Evolutionary conservation across 2,329 filamentous ascomycete species (phyloP).

Genomic region (Didymella segeticola): DNA sequence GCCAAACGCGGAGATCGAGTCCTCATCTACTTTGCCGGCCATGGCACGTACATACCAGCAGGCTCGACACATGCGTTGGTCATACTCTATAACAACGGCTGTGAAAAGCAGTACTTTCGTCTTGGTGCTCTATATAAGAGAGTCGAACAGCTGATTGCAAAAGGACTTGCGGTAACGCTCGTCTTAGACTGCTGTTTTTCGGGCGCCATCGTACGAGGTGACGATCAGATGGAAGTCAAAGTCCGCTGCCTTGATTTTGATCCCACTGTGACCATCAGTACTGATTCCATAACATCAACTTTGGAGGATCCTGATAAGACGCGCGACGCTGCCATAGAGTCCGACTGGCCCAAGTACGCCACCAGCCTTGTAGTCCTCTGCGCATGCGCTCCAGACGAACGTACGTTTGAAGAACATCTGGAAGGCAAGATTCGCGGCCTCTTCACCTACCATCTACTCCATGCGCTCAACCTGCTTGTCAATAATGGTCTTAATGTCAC

Average conservation of each 20-base stretch:
- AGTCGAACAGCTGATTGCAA: not conserved
- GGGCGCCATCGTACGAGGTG: not conserved
- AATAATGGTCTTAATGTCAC: not conserved
- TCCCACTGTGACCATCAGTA: not conserved
- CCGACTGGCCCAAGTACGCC: not conserved
- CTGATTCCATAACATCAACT: not conserved
- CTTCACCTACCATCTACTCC: not conserved
- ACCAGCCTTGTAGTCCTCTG: not conserved
- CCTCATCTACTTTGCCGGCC: not conserved
- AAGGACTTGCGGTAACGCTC: not conserved
- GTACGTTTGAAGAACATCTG: not conserved
- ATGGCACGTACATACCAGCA: not conserved
- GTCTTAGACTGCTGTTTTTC: not conserved
- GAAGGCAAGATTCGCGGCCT: not conserved
- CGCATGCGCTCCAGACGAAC: not conserved
- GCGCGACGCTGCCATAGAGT: not conserved
- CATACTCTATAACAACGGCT: not conserved
- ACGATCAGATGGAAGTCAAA: not conserved
- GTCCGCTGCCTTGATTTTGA: not conserved
- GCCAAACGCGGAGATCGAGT: not conserved
- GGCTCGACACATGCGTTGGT: not conserved
- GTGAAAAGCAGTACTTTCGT: not conserved
- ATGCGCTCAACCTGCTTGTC: not conserved
- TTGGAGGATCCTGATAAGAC: not conserved
- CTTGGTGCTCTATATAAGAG: not conserved